These are phyloP conservation scores for Candida loeiensis DNA, from an alignment of 805 yeast species.

Conservation along the genomic window DNA sequence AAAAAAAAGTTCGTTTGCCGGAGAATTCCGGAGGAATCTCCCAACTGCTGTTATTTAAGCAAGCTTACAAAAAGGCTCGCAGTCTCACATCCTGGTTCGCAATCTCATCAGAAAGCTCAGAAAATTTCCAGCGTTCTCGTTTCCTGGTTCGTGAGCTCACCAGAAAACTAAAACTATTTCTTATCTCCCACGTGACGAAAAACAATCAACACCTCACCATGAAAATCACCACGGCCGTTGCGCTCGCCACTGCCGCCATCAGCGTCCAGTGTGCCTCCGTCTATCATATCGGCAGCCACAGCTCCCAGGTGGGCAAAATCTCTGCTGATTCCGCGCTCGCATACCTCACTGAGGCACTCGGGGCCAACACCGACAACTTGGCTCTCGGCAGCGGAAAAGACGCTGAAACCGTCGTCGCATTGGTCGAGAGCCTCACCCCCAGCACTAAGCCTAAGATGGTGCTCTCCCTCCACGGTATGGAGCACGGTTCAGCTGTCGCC, in stretches of 20 bases:
- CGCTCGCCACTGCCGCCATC: background rate
- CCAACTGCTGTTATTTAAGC: no score
- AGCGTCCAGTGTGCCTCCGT: conserved; percentile 8
- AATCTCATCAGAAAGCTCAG: no score
- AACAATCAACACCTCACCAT: no score
- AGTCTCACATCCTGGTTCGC: no score
- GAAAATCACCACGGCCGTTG: background rate
- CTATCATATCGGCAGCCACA: conserved; percentile 10
- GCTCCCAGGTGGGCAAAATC: conserved; percentile 2
- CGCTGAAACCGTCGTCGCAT: conserved; percentile 22
- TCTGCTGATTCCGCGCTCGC: conserved; percentile 30
- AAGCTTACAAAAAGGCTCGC: no score
- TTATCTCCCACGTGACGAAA: no score
- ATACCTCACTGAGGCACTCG: conserved; percentile 46
- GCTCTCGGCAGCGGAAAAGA: conserved; percentile 30
- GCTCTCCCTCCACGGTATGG: conserved; percentile 42
- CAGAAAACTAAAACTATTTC: no score
- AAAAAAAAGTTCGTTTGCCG: no score
- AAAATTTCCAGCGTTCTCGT: no score
- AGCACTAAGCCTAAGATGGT: conserved; percentile 28
- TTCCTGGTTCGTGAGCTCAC: no score
- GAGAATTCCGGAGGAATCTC: no score
- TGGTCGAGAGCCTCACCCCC: conserved; percentile 13
- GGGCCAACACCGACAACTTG: conserved; percentile 32
- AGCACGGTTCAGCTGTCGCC: conserved; percentile 25